Evolutionary conservation across 192 early-diverging fungal genomes (phyloP).

Genomic region (Physocladia obscura): DNA sequence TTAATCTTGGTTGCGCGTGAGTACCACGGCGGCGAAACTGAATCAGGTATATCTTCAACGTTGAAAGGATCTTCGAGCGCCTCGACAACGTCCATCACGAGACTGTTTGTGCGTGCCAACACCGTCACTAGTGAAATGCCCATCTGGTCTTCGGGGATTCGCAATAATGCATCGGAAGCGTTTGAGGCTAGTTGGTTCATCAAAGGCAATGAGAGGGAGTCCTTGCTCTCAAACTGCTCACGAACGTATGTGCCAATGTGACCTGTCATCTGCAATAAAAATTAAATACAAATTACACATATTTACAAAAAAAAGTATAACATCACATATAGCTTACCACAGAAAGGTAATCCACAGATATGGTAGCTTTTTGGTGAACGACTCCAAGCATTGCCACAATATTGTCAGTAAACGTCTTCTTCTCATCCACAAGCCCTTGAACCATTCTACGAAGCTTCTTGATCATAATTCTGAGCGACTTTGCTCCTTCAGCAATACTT

Average conservation of each 20-base stretch:
- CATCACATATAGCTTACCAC: slow-evolving; percentile 21
- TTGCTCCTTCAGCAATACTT: slow-evolving; percentile 3
- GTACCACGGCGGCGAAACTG: slow-evolving; percentile 70
- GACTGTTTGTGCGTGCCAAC: slow-evolving; percentile 47
- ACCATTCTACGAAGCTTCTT: slow-evolving; percentile 32
- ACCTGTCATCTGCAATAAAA: slow-evolving; percentile 13
- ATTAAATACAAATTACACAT: neutral
- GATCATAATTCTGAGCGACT: slow-evolving; percentile 10
- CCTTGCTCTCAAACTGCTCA: slow-evolving; percentile 46
- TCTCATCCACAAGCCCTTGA: slow-evolving; percentile 9
- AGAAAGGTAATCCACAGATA: slow-evolving; percentile 25
- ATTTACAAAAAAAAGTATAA: neutral
- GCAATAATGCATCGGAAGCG: slow-evolving; percentile 58
- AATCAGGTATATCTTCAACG: slow-evolving; percentile 41
- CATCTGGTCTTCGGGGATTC: slow-evolving; percentile 58
- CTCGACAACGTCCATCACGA: slow-evolving; percentile 49
- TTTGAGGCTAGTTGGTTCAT: slow-evolving; percentile 58
- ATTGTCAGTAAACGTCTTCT: slow-evolving; percentile 15
- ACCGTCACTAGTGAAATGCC: slow-evolving; percentile 60
- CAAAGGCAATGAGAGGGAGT: slow-evolving; percentile 36
- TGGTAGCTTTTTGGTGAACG: neutral
- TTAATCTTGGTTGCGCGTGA: slow-evolving; percentile 78
- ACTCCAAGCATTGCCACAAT: slow-evolving; percentile 9
- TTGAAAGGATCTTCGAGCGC: slow-evolving; percentile 53
- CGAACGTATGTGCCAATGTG: slow-evolving; percentile 43